Conservation (phyloP, 2,329 filamentous ascomycete genomes). For the Aspergillus persii region DNA sequence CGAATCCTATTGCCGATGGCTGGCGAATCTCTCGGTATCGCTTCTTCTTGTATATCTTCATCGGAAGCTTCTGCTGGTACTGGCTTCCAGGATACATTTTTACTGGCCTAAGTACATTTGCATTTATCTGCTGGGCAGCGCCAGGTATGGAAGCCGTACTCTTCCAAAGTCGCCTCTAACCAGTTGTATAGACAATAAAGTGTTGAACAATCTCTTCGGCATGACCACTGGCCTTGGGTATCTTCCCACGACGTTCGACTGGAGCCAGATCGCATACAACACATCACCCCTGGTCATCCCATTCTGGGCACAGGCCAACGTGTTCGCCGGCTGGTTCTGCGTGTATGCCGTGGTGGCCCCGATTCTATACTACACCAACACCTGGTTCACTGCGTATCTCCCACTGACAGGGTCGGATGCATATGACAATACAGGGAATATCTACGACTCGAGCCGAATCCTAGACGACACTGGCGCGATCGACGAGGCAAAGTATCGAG, state of each 20-base stretch:
- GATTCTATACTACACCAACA: constrained; percentile 48
- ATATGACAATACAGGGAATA: constrained; percentile 59
- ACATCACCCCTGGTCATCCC: constrained; percentile 31
- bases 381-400: constrained; percentile 54
- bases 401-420: constrained; percentile 57
- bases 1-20: constrained; percentile 38
- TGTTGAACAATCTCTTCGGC: constrained; percentile 47
- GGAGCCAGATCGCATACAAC: constrained; percentile 35
- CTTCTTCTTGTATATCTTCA: constrained; percentile 21
- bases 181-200: constrained; percentile 28
- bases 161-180: constrained; percentile 29
- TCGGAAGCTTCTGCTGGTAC: constrained; percentile 23
- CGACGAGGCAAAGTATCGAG: constrained; percentile 58
- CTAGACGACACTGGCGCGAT: constrained; percentile 54
- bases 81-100: constrained; percentile 33
- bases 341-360: constrained; percentile 32
- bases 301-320: constrained; percentile 33
- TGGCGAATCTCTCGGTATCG: constrained; percentile 29
- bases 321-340: constrained; percentile 26
- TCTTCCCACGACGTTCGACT: constrained; percentile 33
- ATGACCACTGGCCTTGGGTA: constrained; percentile 35
- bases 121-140: constrained; percentile 45
- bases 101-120: constrained; percentile 29
- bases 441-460: constrained; percentile 60
- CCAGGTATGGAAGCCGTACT: constrained; percentile 28